Base-by-base conservation (phyloP, 2,329 filamentous ascomycete genomes). In the Ophiostoma angusticollis region DNA sequence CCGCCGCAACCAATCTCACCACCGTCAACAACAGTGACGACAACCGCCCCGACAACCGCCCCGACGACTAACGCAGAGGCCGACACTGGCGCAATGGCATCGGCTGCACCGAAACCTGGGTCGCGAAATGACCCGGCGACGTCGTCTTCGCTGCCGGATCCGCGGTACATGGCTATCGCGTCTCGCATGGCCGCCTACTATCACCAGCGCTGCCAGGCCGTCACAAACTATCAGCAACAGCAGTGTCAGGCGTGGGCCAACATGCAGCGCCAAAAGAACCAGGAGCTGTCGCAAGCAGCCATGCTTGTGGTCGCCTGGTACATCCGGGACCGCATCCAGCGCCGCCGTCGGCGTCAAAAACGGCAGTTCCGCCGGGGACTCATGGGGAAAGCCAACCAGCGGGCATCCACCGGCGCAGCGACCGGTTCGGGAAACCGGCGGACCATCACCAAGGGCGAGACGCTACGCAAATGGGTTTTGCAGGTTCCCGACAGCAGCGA, bases 251-350 rank as follows among this genome's bases (percentile, higher is more conserved):
- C 60, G 6, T 67, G 64, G 64, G 64, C 63, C 40, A 59, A 53
- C 45, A 54, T 60, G 49, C 62, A 67, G 49, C 58, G 62, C 30
- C 61, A 65, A 47, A 61, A 63, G 49, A 64, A 61, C 46, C 63
- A 65, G 50, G 64, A 67, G 44, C 63, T 63, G 57, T 64, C 61
- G 54, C 63, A 65, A 46, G 64, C 64, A 0, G 62, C 64, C 41
- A 67, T 66, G 60, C 50, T 68, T 17, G 60, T 67, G 4, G 62
- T 68, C 23, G 64, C 64, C 11, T 68, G 64, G 64, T 67, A 68
- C 46, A 59, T 66, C 31, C 59, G 64, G 31, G 64, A 67, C 47
- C 61, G 63, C 23, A 64, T 67, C 46, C 54, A 59, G 42, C 58
- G 64, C 23, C 56, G 63, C 21, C 56, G 63, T 31, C 56, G 54